Base-by-base conservation (phyloP, 257 asterid genomes). In the Capsicum chinense region DNA sequence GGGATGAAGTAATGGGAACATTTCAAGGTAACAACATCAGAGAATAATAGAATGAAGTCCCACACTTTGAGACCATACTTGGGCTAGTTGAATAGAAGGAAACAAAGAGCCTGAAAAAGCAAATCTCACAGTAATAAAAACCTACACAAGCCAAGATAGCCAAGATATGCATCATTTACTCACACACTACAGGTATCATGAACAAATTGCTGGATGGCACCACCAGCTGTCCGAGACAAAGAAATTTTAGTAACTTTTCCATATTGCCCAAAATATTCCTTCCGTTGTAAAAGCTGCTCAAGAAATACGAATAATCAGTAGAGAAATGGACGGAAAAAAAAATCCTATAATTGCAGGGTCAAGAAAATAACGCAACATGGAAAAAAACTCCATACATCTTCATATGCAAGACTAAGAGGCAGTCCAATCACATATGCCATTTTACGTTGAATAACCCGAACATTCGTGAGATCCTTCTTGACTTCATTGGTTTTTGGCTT, bases 341-440 rank as follows among this genome's bases (percentile, higher is more conserved):
- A 78, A 14, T 13, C 63, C 33, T 54, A 56, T 54, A 56, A 54
- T 78, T 11, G 33, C 64, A 9, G 14, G 82, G 64, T 78, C 63
- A 26, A 78, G 19, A 78, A 78, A 78, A 56, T 15, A 78, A 78
- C 15, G 2, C 48, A 0, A 54, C 5, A 78, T 14, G 84, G 80
- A 85, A 84, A 83, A 83, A 66, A 79, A 81, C 50, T 68, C 85
- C 92, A 50, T 88, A 95, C 99, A 88, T 93, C 93, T 94, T 96
- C 99, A 90, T 96, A 95, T 73, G 98, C 99, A 83, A 93, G 93
- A 85, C 90, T 90, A 83, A 92, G 95, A 71, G 99, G 99, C 80
- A 96, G 90, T 83, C 99, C 99, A 79, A 93, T 92, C 83, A 96
- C 98, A 86, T 96, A 94, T 9, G 97, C 98, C 97, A 96, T 96